Evolutionary conservation across 2,329 filamentous ascomycete genomes (phyloP).

Genomic region (Hirsutella thompsonii): DNA sequence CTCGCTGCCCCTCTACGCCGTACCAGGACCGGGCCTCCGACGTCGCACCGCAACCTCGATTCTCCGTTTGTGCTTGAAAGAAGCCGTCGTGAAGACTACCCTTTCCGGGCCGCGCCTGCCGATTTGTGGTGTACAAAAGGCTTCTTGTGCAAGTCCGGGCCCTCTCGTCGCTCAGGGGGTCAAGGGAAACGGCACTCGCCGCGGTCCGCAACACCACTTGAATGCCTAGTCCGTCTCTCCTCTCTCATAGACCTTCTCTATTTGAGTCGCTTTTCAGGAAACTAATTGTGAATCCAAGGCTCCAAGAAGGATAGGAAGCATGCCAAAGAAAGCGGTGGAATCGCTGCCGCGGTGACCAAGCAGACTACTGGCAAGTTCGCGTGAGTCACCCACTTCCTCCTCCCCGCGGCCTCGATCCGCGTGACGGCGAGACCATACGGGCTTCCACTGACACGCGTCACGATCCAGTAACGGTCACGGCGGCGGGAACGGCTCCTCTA

Average conservation of each 20-base stretch:
- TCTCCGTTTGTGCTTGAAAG: constrained; percentile 1
- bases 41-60: constrained; percentile 1
- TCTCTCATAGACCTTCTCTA: constrained; percentile 1
- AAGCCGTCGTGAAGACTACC: constrained; percentile 1
- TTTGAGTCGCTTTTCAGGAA: too few relatives aligned
- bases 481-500: constrained; percentile 18
- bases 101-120: background rate
- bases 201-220: background rate
- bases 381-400: constrained; percentile 21
- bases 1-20: constrained; percentile 2
- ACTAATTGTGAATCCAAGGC: too few relatives aligned
- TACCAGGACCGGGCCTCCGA: background rate
- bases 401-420: constrained; percentile 3
- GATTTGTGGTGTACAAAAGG: background rate
- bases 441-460: constrained; percentile 10
- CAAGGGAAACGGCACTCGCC: background rate
- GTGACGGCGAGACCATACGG: constrained; percentile 11
- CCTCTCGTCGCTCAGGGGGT: background rate
- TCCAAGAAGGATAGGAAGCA: constrained; percentile 41
- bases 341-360: constrained; percentile 39
- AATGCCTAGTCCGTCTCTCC: constrained; percentile 3
- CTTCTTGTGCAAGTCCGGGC: background rate
- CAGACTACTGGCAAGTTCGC: constrained; percentile 38
- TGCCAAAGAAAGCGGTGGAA: constrained; percentile 39
- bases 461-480: constrained; percentile 9